phyloP scores from a whole-genome alignment of 2,329 filamentous ascomycete species.

The Ophiocordyceps australis region DNA sequence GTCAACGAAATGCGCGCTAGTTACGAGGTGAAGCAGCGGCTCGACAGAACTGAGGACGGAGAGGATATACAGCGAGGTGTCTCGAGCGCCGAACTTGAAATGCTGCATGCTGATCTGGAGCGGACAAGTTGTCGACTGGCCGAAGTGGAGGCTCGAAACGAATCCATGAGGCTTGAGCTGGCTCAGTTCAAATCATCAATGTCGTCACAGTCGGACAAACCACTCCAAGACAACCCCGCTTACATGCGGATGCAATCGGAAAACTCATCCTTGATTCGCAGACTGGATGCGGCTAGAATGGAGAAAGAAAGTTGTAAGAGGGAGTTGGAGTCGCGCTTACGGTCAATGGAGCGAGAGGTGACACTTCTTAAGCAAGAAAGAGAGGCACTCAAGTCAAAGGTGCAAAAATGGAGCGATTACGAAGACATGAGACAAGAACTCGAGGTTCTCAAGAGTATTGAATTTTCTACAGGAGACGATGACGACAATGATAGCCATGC shows the following conservation, averaged over 20 bases:
- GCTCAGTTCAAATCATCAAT: slow-evolving; percentile 65
- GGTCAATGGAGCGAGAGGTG: slow-evolving; percentile 64
- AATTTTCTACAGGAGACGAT: slow-evolving; percentile 83
- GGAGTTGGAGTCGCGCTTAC: slow-evolving; percentile 55
- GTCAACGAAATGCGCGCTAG: slow-evolving; percentile 91
- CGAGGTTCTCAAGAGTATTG: slow-evolving; percentile 92
- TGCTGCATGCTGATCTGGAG: slow-evolving; percentile 82
- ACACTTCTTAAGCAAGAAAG: slow-evolving; percentile 61
- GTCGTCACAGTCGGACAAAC: slow-evolving; percentile 37
- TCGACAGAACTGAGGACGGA: slow-evolving; percentile 54
- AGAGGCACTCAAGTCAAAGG: slow-evolving; percentile 60
- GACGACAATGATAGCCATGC: slow-evolving; percentile 35
- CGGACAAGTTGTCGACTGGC: slow-evolving; percentile 73
- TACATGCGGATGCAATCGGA: slow-evolving; percentile 82
- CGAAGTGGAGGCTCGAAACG: slow-evolving; percentile 85
- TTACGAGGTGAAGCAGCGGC: slow-evolving; percentile 86
- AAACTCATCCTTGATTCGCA: slow-evolving; percentile 80
- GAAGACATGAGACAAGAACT: slow-evolving; percentile 93
- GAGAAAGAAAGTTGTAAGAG: slow-evolving; percentile 72
- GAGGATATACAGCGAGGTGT: slow-evolving; percentile 43
- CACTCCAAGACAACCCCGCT: slow-evolving; percentile 73
- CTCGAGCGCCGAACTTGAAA: slow-evolving; percentile 79
- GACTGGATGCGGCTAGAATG: slow-evolving; percentile 65
- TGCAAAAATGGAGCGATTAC: slow-evolving; percentile 85
- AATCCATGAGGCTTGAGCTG: slow-evolving; percentile 77